These are phyloP conservation scores for Chloromonas sp. DNA, from an alignment of 163 green algal genomes.

Conservation along the genomic window DNA sequence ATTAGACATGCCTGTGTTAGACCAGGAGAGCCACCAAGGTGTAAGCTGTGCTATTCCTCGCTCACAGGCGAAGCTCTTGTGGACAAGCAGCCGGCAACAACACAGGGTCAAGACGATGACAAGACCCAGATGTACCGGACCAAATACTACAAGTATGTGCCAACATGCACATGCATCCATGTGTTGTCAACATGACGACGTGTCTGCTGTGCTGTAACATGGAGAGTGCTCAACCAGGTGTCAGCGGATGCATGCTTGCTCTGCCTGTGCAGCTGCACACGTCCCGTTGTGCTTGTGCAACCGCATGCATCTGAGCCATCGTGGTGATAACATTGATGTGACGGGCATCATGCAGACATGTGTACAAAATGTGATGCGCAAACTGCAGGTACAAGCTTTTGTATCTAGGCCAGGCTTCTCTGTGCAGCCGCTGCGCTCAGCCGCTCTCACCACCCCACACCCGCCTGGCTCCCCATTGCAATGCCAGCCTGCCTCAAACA, in stretches of 20 bases:
- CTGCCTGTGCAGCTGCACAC: not conserved
- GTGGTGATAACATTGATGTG: not conserved
- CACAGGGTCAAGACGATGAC: not conserved
- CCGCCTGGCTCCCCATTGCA: not conserved
- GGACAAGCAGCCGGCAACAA: too few species aligned
- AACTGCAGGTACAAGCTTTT: not conserved
- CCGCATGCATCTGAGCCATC: not conserved
- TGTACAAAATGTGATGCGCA: not conserved
- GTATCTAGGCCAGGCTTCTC: not conserved
- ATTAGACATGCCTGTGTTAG: not conserved
- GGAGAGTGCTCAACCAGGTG: not conserved
- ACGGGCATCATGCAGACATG: not conserved
- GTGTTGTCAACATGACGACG: not conserved
- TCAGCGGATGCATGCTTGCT: not conserved
- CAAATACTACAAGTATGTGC: not conserved
- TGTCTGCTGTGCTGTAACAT: not conserved
- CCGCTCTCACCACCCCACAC: not conserved
- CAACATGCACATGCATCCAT: not conserved
- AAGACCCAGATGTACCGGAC: not conserved
- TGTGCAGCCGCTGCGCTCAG: not conserved
- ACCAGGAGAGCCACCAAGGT: not conserved
- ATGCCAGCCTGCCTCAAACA: not conserved
- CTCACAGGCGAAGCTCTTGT: not conserved
- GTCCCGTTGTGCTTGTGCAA: not conserved
- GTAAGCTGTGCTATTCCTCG: not conserved